Evolutionary conservation across 805 yeast genomes (phyloP).

Genomic region (Metschnikowia drakensbergensis): DNA sequence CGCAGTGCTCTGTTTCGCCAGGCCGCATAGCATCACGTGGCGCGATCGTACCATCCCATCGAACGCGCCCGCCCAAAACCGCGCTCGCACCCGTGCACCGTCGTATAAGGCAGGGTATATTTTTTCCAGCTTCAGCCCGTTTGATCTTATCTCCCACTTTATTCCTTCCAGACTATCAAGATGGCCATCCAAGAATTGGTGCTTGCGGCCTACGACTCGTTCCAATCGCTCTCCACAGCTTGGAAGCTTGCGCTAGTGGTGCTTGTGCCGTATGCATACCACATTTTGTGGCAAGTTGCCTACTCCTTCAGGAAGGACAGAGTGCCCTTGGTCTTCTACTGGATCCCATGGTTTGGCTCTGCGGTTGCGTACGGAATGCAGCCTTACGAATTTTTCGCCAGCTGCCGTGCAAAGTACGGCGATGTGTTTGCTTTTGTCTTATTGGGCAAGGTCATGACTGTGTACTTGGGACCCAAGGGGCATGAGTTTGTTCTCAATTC

Average conservation of each 20-base stretch:
- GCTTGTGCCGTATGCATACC: slow-evolving; percentile 59
- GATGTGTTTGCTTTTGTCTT: slow-evolving; percentile 89
- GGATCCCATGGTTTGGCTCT: slow-evolving; percentile 95
- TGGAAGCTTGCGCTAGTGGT: slow-evolving; percentile 33
- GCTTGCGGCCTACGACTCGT: slow-evolving; percentile 14
- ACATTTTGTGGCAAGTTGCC: slow-evolving; percentile 60
- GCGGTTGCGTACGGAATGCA: slow-evolving; percentile 87
- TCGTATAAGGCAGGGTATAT: slow-evolving; percentile 12
- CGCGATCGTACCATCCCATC: slow-evolving; percentile 1
- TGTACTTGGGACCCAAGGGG: slow-evolving; percentile 94
- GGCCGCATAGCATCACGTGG: slow-evolving; percentile 3
- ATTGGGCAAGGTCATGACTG: slow-evolving; percentile 91
- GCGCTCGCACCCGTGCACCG: slow-evolving; percentile 17
- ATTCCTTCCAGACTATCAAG: neutral
- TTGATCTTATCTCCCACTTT: neutral
- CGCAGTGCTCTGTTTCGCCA: slow-evolving; percentile 6
- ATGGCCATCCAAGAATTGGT: slow-evolving; percentile 17
- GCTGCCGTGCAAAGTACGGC: slow-evolving; percentile 78
- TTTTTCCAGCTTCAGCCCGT: neutral
- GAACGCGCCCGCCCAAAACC: slow-evolving; percentile 4
- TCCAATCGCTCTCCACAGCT: slow-evolving; percentile 24
- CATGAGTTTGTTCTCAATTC: slow-evolving; percentile 95
- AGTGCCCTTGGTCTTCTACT: slow-evolving; percentile 85
- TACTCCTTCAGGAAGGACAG: slow-evolving; percentile 76
- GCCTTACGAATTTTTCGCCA: slow-evolving; percentile 85